These are phyloP conservation scores for Malus domestica DNA, from an alignment of 306 rosid genomes.

Conservation along the genomic window ASM211411v1 NC_041803.1:21252001-21252500, in stretches of 20 bases:
- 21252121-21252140: constrained; percentile 79
- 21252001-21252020: not conserved
- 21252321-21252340: not conserved
- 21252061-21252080: not conserved
- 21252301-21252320: too few species aligned
- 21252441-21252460: not conserved
- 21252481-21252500: not conserved
- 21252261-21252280: not conserved
- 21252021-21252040: too few species aligned
- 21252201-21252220: constrained; percentile 51
- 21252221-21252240: constrained; percentile 74
- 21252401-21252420: not conserved
- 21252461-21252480: not conserved
- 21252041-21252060: not conserved
- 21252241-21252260: constrained; percentile 28
- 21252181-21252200: constrained; percentile 77
- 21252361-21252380: not conserved
- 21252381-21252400: not conserved
- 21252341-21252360: not conserved
- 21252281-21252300: too few species aligned
- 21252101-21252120: not conserved
- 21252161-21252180: constrained; percentile 77
- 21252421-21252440: not conserved
- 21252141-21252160: constrained; percentile 71
- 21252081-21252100: not conserved